phyloP scores from a whole-genome alignment of 1,284 basidiomycete species.

The Melampsora larici-populina region DNA sequence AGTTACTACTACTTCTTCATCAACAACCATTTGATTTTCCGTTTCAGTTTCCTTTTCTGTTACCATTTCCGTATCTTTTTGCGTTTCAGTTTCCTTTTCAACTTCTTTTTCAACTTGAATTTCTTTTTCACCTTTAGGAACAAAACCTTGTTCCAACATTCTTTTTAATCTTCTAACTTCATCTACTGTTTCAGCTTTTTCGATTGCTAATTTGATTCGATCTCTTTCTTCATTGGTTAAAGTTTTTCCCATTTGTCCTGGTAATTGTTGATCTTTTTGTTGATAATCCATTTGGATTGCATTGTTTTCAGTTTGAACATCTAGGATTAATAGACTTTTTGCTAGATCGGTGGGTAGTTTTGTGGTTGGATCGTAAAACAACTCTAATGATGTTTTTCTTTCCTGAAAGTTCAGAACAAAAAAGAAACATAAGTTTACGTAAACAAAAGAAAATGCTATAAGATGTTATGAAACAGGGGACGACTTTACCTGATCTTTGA shows the following conservation, averaged over 20 bases:
- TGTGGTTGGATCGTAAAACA: conserved; percentile 67
- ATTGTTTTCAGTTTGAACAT: conserved; percentile 52
- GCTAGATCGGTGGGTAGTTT: conserved; percentile 61
- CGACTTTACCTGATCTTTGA: conserved; percentile 76
- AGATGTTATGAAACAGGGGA: background rate
- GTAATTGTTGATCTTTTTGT: conserved; percentile 44
- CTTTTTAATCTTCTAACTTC: conserved; percentile 83
- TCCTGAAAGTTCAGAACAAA: conserved; percentile 60
- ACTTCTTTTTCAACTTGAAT: background rate
- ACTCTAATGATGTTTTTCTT: conserved; percentile 68
- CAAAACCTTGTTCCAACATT: conserved; percentile 71
- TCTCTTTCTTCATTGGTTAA: conserved; percentile 91
- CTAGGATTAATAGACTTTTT: conserved; percentile 67
- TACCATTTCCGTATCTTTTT: too few relatives aligned
- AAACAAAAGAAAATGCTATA: background rate
- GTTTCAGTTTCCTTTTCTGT: too few relatives aligned
- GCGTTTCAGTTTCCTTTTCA: background rate
- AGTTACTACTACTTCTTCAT: background rate
- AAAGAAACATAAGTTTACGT: background rate
- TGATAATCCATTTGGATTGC: conserved; percentile 59
- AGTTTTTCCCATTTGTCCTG: conserved; percentile 62
- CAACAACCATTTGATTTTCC: background rate
- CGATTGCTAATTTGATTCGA: conserved; percentile 82
- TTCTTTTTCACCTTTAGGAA: conserved; percentile 14
- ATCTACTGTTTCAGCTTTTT: conserved; percentile 81